Percentiles rank a stretch among this genome's conserved stretches.
phyloP scores from a whole-genome alignment of 2,329 filamentous ascomycete species.

The Teratosphaeria epicoccoides region DNA sequence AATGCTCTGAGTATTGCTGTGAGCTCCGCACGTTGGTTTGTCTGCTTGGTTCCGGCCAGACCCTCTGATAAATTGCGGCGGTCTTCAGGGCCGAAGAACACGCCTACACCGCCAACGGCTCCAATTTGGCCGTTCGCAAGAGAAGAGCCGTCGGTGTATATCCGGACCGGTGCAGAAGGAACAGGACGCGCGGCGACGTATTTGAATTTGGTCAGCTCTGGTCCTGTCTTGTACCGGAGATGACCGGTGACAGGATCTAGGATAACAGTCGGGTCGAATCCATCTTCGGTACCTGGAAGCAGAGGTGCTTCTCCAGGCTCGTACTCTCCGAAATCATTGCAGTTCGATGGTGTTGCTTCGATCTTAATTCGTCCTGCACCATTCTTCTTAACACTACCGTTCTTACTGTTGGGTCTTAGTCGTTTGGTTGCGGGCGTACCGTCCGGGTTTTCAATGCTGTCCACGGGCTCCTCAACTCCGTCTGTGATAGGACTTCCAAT shows the following conservation, averaged over 20 bases:
- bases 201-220: conserved; percentile 38
- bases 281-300: conserved; percentile 46
- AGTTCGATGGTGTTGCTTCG: background rate
- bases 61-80: conserved; percentile 59
- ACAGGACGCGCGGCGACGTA: conserved; percentile 33
- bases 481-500: background rate
- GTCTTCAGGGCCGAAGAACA: conserved; percentile 51
- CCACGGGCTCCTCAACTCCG: conserved; percentile 4
- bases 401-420: conserved; percentile 27
- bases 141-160: conserved; percentile 55
- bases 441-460: conserved; percentile 13
- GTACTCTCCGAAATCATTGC: conserved; percentile 23
- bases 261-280: conserved; percentile 49
- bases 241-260: conserved; percentile 45
- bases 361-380: conserved; percentile 3
- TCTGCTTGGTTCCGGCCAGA: conserved; percentile 63
- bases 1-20: conserved; percentile 78
- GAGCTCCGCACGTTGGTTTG: conserved; percentile 93
- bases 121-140: conserved; percentile 46
- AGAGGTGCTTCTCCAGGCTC: conserved; percentile 47
- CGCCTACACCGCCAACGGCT: conserved; percentile 51
- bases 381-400: conserved; percentile 17
- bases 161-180: conserved; percentile 39
- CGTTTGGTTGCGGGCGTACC: conserved; percentile 25
- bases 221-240: conserved; percentile 45